Percentiles rank a stretch among this genome's conserved stretches.
Evolutionary conservation across 148 eudicot species (phyloP).

Genomic region (Camellia sinensis): DNA sequence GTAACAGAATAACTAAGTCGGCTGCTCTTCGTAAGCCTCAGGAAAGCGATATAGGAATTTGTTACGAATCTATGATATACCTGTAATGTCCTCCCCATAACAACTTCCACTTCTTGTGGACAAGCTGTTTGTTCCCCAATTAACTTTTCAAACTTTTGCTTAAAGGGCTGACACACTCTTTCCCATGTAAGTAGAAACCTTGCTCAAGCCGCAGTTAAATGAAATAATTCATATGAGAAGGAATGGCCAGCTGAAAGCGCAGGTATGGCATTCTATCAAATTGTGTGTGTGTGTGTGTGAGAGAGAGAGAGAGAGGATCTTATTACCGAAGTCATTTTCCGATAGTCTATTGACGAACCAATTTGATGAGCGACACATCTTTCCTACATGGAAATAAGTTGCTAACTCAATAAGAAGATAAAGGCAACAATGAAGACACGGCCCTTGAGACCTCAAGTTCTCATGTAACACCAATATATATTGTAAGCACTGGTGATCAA

Average conservation of each 20-base stretch:
- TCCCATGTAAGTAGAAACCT: constrained; percentile 72
- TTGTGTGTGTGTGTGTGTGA: neutral
- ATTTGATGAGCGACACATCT: constrained; percentile 75
- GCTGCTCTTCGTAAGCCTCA: neutral
- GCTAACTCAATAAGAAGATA: neutral
- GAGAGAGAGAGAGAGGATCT: neutral
- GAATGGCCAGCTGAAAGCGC: neutral
- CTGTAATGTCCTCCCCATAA: constrained; percentile 88
- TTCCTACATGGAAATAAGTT: constrained; percentile 50
- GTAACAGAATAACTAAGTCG: neutral
- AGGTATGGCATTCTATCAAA: neutral
- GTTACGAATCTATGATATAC: constrained; percentile 28
- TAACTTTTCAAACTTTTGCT: constrained; percentile 54
- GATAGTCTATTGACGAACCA: constrained; percentile 82
- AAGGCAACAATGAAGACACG: neutral
- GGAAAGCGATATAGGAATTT: neutral
- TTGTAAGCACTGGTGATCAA: neutral
- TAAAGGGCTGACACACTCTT: constrained; percentile 48
- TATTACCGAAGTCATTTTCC: constrained; percentile 78
- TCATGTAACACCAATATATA: neutral
- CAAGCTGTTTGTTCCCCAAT: constrained; percentile 48
- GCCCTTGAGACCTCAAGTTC: neutral
- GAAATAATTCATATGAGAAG: constrained; percentile 5
- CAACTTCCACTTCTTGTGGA: constrained; percentile 82
- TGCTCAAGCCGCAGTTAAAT: constrained; percentile 55